phyloP scores from a whole-genome alignment of 176 grass and related monocot species.

The Chloris gayana region DNA sequence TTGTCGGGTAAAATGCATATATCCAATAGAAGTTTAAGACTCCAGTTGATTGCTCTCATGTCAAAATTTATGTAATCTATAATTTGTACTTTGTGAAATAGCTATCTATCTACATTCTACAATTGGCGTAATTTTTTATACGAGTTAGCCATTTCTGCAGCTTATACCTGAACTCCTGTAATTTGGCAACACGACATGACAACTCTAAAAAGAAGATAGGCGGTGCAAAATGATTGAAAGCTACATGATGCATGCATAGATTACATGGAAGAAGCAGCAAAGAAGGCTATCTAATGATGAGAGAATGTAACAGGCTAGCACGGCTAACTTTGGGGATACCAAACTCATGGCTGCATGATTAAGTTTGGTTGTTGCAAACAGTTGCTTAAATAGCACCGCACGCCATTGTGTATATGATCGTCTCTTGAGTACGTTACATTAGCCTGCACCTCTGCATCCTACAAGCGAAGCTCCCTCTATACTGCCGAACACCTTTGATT shows the following conservation, averaged over 20 bases:
- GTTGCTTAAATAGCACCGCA: slow-evolving; percentile 58
- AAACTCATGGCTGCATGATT: slow-evolving; percentile 50
- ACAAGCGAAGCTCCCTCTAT: slow-evolving; percentile 6
- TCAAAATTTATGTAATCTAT: neutral
- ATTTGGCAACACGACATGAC: neutral
- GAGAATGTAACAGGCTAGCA: slow-evolving; percentile 57
- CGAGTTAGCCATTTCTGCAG: neutral
- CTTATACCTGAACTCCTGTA: neutral
- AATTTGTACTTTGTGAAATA: neutral
- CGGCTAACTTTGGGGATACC: slow-evolving; percentile 35
- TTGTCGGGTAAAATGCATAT: slow-evolving; percentile 28
- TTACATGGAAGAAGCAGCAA: slow-evolving; percentile 16
- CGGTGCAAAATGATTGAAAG: slow-evolving; percentile 47
- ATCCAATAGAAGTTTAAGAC: neutral
- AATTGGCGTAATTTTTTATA: neutral
- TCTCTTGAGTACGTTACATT: slow-evolving; percentile 34
- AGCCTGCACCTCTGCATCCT: slow-evolving; percentile 8
- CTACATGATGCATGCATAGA: neutral
- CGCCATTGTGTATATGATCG: slow-evolving; percentile 16
- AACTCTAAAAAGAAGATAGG: neutral
- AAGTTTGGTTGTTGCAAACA: slow-evolving; percentile 50
- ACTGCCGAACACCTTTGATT: neutral
- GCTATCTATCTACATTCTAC: neutral
- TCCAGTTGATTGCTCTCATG: neutral
- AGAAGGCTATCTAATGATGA: slow-evolving; percentile 30